phyloP scores from a whole-genome alignment of 2,329 filamentous ascomycete genomes.

The Annulohypoxylon truncatum region DNA sequence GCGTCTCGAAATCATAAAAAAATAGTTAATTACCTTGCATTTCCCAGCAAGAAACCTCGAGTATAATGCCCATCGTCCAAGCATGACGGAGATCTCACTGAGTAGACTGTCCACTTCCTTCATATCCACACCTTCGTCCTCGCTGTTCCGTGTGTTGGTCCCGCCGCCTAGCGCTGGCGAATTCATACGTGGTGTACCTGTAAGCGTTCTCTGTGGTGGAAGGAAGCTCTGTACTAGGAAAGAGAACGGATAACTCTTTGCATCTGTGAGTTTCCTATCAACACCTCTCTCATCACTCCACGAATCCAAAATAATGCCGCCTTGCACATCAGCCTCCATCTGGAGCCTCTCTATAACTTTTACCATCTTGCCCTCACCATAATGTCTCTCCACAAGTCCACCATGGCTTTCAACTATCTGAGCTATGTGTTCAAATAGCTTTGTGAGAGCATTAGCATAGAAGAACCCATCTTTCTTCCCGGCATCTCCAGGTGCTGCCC shows the following conservation, averaged over 20 bases:
- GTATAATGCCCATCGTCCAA: constrained; percentile 93
- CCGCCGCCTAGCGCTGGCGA: constrained; percentile 76
- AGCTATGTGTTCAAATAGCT: constrained; percentile 96
- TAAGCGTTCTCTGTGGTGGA: constrained; percentile 71
- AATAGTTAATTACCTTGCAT: constrained; percentile 76
- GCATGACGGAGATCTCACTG: constrained; percentile 90
- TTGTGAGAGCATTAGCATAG: constrained; percentile 90
- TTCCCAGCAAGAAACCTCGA: constrained; percentile 89
- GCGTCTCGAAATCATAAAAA: constrained; percentile 31
- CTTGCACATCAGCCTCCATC: constrained; percentile 94
- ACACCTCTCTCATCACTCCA: constrained; percentile 92
- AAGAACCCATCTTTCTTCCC: constrained; percentile 83
- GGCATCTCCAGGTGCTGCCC: constrained; percentile 69
- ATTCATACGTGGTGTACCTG: constrained; percentile 74
- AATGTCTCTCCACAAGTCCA: constrained; percentile 90
- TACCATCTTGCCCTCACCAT: constrained; percentile 92
- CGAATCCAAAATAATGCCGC: constrained; percentile 93
- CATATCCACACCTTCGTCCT: constrained; percentile 96
- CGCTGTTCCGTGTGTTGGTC: constrained; percentile 70
- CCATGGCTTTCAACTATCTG: constrained; percentile 96
- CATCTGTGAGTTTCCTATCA: constrained; percentile 88
- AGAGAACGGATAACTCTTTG: constrained; percentile 97
- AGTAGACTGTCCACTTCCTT: constrained; percentile 91
- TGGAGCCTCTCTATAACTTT: constrained; percentile 93
- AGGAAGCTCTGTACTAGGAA: constrained; percentile 96